phyloP scores from a whole-genome alignment of 2,329 filamentous ascomycete genomes.

The Pyrenophora seminiperda region DNA sequence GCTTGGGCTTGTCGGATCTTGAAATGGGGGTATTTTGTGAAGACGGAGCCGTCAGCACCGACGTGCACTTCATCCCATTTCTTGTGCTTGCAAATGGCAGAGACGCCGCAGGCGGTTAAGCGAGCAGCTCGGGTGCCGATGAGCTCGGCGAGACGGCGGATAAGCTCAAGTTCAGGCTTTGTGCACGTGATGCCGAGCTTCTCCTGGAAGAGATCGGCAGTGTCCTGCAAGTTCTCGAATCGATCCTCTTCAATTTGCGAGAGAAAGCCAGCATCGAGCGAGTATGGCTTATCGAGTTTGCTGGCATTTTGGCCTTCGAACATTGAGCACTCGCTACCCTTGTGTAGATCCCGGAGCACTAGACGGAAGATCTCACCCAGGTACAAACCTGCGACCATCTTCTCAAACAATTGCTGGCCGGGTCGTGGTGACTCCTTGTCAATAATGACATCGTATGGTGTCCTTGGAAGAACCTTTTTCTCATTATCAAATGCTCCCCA shows the following conservation, averaged over 20 bases:
- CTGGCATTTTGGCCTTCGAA: slow-evolving; percentile 84
- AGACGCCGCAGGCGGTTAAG: slow-evolving; percentile 90
- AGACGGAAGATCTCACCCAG: slow-evolving; percentile 94
- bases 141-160: slow-evolving; percentile 86
- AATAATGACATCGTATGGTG: slow-evolving; percentile 83
- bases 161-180: slow-evolving; percentile 82
- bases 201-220: slow-evolving; percentile 77
- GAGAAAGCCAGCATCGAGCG: slow-evolving; percentile 89
- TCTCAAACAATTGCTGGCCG: slow-evolving; percentile 94
- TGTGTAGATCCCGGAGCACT: slow-evolving; percentile 81
- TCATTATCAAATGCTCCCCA: slow-evolving; percentile 98
- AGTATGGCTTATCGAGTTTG: slow-evolving; percentile 83
- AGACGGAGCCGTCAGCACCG: slow-evolving; percentile 94
- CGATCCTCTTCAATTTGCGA: slow-evolving; percentile 94
- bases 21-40: slow-evolving; percentile 99
- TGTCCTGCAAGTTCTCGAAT: slow-evolving; percentile 93
- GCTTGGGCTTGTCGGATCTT: slow-evolving; percentile 89
- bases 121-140: slow-evolving; percentile 94
- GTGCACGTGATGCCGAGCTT: slow-evolving; percentile 74
- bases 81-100: slow-evolving; percentile 97
- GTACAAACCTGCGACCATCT: slow-evolving; percentile 96
- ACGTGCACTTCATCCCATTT: slow-evolving; percentile 86
- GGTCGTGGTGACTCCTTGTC: slow-evolving; percentile 91
- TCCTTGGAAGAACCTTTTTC: slow-evolving; percentile 83
- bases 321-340: slow-evolving; percentile 65